These are phyloP conservation scores for Neurospora sp. DNA, from an alignment of 495 filamentous ascomycete species.

Conservation along the genomic window DNA sequence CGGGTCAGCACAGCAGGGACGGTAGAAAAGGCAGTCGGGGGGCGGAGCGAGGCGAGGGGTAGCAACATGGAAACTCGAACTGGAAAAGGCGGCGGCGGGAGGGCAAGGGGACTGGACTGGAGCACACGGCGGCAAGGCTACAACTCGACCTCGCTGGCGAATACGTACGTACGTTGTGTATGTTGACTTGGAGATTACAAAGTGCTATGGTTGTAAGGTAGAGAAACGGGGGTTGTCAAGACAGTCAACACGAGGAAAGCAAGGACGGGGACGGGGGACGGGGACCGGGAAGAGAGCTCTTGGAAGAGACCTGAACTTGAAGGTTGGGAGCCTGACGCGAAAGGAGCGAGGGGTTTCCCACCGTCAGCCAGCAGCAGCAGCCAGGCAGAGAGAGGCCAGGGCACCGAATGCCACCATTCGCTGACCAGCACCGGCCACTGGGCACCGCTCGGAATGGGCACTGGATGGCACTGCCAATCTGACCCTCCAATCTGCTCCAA, in stretches of 20 bases:
- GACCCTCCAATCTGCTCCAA: not conserved
- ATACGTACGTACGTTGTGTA: not conserved
- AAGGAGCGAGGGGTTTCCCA: not conserved
- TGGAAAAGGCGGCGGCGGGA: not conserved
- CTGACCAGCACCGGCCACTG: not conserved
- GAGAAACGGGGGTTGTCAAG: not conserved
- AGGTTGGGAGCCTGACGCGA: not conserved
- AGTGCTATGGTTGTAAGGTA: not conserved
- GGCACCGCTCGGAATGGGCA: not conserved
- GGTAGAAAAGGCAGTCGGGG: not conserved
- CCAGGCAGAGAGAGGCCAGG: not conserved
- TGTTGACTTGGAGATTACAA: too few species aligned
- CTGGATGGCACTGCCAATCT: not conserved
- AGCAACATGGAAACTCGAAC: not conserved
- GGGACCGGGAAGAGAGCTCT: not conserved
- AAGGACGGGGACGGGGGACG: not conserved
- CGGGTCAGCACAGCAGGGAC: not conserved
- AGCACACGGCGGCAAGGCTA: not conserved
- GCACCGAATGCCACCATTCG: not conserved
- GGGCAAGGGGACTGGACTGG: not conserved
- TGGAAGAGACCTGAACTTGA: not conserved
- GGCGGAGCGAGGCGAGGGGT: slow-evolving; percentile 1
- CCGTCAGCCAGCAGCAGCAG: not conserved
- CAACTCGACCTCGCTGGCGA: not conserved
- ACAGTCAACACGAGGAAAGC: not conserved